A percentile compares a stretch with the other conserved stretches of the same genome.
Conservation (phyloP, 495 filamentous ascomycete genomes). For the Jackrogersella multiformis region DNA sequence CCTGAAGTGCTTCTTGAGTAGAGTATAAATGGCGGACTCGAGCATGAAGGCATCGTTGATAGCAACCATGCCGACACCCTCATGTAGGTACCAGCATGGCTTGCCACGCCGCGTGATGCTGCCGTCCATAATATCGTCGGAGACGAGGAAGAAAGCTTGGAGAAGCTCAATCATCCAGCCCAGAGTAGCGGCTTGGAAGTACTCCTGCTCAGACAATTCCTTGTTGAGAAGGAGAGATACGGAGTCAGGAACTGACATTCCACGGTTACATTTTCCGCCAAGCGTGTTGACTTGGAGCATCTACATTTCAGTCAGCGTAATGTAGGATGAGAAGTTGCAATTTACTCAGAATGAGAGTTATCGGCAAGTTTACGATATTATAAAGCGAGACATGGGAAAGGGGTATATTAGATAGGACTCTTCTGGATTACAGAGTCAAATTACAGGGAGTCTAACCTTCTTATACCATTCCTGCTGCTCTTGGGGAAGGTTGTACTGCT, state of each 20-base stretch:
- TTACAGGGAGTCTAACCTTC: conserved; percentile 65
- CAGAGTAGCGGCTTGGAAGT: conserved; percentile 82
- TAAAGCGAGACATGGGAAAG: neutral
- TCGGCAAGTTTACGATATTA: neutral
- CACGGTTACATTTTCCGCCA: conserved; percentile 98
- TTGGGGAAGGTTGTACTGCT: conserved; percentile 80
- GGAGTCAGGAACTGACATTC: conserved; percentile 96
- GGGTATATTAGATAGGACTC: conserved; percentile 1
- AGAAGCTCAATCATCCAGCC: conserved; percentile 98
- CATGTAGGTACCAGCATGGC: conserved; percentile 94
- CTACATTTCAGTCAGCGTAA: conserved; percentile 52
- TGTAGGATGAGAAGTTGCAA: neutral
- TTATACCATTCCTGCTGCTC: conserved; percentile 88
- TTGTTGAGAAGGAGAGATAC: conserved; percentile 77
- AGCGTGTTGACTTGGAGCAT: conserved; percentile 82
- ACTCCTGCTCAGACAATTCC: conserved; percentile 78
- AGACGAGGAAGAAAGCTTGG: conserved; percentile 98
- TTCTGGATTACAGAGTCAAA: neutral
- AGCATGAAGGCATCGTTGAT: conserved; percentile 99
- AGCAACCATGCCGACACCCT: conserved; percentile 88
- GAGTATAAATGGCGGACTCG: conserved; percentile 85
- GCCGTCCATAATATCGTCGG: conserved; percentile 97
- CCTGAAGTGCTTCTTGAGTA: conserved; percentile 93
- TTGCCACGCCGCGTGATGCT: conserved; percentile 91
- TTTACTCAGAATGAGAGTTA: neutral